Conservation (phyloP, 2,329 filamentous ascomycete genomes). For the Botrytis elliptica region DNA sequence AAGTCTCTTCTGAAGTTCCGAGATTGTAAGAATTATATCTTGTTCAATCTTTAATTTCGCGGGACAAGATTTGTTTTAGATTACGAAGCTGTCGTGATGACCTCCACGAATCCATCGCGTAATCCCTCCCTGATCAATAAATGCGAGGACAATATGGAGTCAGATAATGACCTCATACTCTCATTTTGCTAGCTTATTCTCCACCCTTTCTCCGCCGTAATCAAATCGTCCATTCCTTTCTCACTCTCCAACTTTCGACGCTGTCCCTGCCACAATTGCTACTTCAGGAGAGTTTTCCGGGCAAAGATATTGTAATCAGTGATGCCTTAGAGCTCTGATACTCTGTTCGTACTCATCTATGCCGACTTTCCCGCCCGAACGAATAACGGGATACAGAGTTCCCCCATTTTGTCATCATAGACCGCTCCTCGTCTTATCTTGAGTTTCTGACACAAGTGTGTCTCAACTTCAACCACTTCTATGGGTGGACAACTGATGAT, state of each 20-base stretch:
- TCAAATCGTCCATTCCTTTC: background rate
- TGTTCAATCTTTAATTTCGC: background rate
- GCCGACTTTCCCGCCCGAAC: background rate
- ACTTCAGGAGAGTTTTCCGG: background rate
- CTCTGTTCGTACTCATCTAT: background rate
- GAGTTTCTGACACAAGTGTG: background rate
- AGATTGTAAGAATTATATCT: background rate
- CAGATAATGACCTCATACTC: slow-evolving; percentile 1
- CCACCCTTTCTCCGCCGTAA: background rate
- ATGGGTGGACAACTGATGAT: background rate
- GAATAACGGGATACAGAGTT: background rate
- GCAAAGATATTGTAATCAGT: background rate
- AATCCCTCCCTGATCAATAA: background rate
- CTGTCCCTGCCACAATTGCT: background rate
- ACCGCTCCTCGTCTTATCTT: background rate
- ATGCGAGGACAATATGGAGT: background rate
- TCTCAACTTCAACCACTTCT: slow-evolving; percentile 2
- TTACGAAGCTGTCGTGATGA: background rate
- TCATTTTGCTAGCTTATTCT: background rate
- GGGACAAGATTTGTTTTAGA: background rate
- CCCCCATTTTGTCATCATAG: background rate
- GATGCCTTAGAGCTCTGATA: background rate
- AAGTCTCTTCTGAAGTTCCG: background rate
- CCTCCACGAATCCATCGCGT: background rate
- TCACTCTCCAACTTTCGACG: background rate